Base-by-base conservation (phyloP, 78 protist genomes). In the Dictyostelium purpureum region DNA sequence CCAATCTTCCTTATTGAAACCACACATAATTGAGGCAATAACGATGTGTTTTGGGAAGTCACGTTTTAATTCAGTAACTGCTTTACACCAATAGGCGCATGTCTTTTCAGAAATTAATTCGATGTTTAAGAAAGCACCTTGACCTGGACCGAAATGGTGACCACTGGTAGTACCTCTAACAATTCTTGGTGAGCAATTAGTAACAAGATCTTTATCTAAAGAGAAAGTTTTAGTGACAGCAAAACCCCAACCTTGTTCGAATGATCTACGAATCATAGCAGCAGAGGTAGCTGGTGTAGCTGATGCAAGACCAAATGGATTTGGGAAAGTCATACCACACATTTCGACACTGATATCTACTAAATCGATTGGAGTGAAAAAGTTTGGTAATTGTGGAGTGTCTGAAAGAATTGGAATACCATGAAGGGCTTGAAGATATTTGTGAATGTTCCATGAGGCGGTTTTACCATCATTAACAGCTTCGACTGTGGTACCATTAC, bases 181-280 rank as follows among this genome's bases (percentile, higher is more conserved):
- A 26, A 98, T 98, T 24, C 99, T 85, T 47, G 99, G 99, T 21
- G 98, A 97, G 7, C 97, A 98, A 79, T 98, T 97, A 49, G 95
- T 94, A 11, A 96, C 94, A 6, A 95, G 45, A 90, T 97, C 99
- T 85, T 98, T 97, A 89, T 97, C 98, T 56, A 97, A 88, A 21
- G 88, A 47, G 90, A 95, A 97, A 7, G 99, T 99, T 89, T 99
- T 99, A 43, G 99, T 97, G 61, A 99, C 98, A 16, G 98, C 99
- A 67, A 96, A 98, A n/a, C 99, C 99, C 98, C 98, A 99, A 28
- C 99, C 99, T 33, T 95, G 99, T 47, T 98, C 98, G 79, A 98
- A 99, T 31, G 98, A 95, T 12, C 99, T 56, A 11, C 96, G 78
- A 85, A 99, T 97, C 99, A 97, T 96, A 2, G 89, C 93, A 0